These are phyloP conservation scores for Botrytis fragariae DNA, from an alignment of 2,329 filamentous ascomycete species.

Conservation along the genomic window DNA sequence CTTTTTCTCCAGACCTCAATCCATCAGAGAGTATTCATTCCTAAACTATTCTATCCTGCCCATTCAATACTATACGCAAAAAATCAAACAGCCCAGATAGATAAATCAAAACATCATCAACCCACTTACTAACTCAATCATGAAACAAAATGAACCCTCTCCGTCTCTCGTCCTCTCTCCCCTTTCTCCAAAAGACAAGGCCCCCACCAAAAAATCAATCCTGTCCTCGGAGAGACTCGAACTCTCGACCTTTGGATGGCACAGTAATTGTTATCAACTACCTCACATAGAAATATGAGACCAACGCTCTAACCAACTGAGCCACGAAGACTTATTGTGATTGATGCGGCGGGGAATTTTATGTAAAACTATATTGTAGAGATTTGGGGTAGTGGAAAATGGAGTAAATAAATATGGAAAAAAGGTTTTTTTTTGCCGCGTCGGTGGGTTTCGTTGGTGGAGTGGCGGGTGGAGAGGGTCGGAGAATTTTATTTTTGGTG, in stretches of 20 bases:
- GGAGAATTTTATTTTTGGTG: no score
- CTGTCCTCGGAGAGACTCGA: slow-evolving; percentile 47
- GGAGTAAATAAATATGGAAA: no score
- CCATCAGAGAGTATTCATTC: neutral
- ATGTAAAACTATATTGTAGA: neutral
- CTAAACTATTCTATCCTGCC: neutral
- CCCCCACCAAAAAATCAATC: neutral
- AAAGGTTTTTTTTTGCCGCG: no score
- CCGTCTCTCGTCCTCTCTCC: neutral
- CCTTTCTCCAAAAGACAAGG: neutral
- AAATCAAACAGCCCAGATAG: neutral
- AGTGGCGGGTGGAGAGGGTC: no score
- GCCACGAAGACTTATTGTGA: slow-evolving; percentile 40
- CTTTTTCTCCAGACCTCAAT: no score
- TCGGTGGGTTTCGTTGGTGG: no score
- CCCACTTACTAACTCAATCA: neutral
- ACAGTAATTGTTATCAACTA: neutral
- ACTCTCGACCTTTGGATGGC: slow-evolving; percentile 47
- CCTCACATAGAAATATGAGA: slow-evolving; percentile 37
- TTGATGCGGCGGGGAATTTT: accelerated
- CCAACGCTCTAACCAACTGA: slow-evolving; percentile 47
- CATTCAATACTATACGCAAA: neutral
- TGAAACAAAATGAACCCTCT: neutral
- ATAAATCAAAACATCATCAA: neutral
- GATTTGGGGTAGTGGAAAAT: no score